Base-by-base conservation (phyloP, 768 basidiomycete species). In the Suillus discolor region DNA sequence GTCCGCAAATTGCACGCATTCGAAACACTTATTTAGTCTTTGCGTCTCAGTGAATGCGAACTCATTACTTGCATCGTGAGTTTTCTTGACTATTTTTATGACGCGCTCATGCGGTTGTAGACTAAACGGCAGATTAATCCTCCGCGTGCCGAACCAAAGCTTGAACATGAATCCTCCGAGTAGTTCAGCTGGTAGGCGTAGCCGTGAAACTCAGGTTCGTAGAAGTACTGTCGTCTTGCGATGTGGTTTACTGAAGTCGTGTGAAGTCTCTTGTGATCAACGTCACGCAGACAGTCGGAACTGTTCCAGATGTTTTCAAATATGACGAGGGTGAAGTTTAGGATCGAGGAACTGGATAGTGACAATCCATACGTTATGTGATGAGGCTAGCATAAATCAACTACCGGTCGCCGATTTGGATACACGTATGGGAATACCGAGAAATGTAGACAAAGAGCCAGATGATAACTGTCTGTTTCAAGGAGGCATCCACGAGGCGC, bases 1-100 rank as follows among this genome's bases (percentile, higher is more conserved):
- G 59, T 42, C 6, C 3, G 18, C 9, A 28, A 28, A 59, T 12
- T 28, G 39, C 25, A 60, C 16, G 20, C 42, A 18, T 20, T 41
- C 11, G 12, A 42, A 28, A 20, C 3, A 28, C 59, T 36, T 36
- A 36, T 36, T 9, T 13, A 34, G 12, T 4, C 5, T 25, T 60
- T 60, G 3, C 1, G 18, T 42, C 25, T 28, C 39, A 60, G 59
- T 60, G 41, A 60, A 60, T 28, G 38, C 59, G 12, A 60, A 60
- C 41, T 60, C 59, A 18, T 42, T 60, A 2, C 59, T 60, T 28
- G 59, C 59, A 42, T 60, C 59, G 59, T 60, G 18, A 60, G 59
- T 3, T 12, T 20, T 4, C 20, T 15, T 13, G 11, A 13, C 16
- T 20, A 1, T 12, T 28, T 20, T 13, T 25, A 18, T 2, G 25